Percentiles rank a stretch among this genome's conserved stretches.
These are phyloP conservation scores for Heteromeles arbutifolia DNA, from an alignment of 306 rosid species.

Conservation along the genomic window DNA sequence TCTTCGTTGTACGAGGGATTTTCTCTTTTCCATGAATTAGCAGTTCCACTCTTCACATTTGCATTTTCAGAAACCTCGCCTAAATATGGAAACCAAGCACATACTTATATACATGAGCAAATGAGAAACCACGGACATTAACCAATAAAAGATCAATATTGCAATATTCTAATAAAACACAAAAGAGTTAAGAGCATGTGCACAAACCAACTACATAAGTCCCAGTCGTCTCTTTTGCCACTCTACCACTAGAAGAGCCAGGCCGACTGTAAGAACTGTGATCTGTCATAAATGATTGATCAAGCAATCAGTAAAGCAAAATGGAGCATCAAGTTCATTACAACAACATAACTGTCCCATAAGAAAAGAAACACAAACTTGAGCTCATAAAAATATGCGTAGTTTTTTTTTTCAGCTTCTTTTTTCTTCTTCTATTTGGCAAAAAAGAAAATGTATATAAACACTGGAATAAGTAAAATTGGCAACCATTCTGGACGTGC, in stretches of 20 bases:
- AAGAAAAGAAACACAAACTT: background rate
- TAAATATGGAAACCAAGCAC: constrained; percentile 29
- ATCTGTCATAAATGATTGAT: constrained; percentile 41
- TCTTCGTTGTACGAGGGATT: constrained; percentile 47
- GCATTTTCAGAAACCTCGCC: constrained; percentile 47
- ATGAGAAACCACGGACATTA: constrained; percentile 10
- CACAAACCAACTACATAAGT: constrained; percentile 47
- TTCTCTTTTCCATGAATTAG: constrained; percentile 63
- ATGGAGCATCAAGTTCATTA: constrained; percentile 8
- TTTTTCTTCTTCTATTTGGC: background rate
- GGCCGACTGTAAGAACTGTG: constrained; percentile 44
- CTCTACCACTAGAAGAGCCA: constrained; percentile 47
- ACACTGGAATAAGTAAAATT: background rate
- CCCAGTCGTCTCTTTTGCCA: constrained; percentile 39
- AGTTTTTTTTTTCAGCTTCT: background rate
- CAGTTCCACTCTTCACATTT: constrained; percentile 33
- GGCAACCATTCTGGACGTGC: background rate
- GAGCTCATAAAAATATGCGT: background rate
- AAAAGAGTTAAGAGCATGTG: constrained; percentile 1
- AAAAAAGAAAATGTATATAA: background rate
- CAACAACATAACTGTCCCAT: background rate
- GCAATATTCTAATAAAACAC: constrained; percentile 6
- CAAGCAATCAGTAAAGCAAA: constrained; percentile 14
- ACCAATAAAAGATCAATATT: constrained; percentile 1
- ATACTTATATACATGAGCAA: background rate